A percentile compares a stretch with the other conserved stretches of the same genome.
Conservation (phyloP, 495 filamentous ascomycete genomes). For the Aspergillus wentii region DNA sequence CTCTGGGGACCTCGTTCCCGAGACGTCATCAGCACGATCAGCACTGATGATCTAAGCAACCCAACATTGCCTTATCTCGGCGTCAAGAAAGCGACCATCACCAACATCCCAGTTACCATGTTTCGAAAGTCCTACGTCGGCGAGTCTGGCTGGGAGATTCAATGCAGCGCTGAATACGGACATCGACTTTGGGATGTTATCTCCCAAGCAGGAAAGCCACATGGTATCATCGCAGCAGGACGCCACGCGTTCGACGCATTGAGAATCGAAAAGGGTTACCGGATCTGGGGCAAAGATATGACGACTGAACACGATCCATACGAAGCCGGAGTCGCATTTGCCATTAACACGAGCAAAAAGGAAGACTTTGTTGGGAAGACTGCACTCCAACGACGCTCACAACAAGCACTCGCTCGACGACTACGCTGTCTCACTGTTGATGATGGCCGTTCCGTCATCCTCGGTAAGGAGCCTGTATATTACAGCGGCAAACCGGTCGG, state of each 20-base stretch:
- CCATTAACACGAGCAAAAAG: constrained; percentile 30
- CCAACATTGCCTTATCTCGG: constrained; percentile 33
- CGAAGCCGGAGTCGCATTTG: constrained; percentile 36
- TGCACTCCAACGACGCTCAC: constrained; percentile 23
- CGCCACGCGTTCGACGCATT: constrained; percentile 44
- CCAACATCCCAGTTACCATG: constrained; percentile 35
- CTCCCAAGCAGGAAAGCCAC: constrained; percentile 36
- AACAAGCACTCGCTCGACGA: constrained; percentile 17
- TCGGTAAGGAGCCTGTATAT: constrained; percentile 49
- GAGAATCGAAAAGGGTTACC: constrained; percentile 44
- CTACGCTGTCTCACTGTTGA: constrained; percentile 39
- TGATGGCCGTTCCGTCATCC: constrained; percentile 39
- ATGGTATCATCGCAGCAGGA: constrained; percentile 44
- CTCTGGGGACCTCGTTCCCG: constrained; percentile 46
- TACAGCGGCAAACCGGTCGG: constrained; percentile 28
- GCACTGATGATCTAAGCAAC: constrained; percentile 34
- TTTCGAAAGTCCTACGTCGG: constrained; percentile 45
- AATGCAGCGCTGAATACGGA: constrained; percentile 42
- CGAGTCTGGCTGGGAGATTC: constrained; percentile 48
- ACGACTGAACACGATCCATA: constrained; percentile 45
- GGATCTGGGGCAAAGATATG: constrained; percentile 39
- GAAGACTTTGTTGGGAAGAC: constrained; percentile 34
- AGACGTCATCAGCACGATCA: constrained; percentile 28
- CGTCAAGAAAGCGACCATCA: constrained; percentile 28
- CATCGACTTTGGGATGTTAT: constrained; percentile 41